Evolutionary conservation across 108 stramenopile species (phyloP).

Genomic region (Cyclotella atomus): DNA sequence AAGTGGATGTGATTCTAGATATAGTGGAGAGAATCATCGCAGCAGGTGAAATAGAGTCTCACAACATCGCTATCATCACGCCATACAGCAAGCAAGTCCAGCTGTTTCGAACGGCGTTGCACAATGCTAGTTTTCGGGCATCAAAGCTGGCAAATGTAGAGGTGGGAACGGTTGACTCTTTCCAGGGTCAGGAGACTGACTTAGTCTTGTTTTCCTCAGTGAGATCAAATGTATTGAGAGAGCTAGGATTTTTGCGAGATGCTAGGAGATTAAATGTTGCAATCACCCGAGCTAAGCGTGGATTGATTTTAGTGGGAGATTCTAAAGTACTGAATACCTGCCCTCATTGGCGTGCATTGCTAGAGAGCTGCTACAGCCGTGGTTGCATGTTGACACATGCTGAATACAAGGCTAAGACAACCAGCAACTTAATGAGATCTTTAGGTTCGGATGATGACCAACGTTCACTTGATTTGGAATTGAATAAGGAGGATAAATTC

Average conservation of each 20-base stretch:
- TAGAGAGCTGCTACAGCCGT: conserved; percentile 50
- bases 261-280: conserved; percentile 84
- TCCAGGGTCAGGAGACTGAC: conserved; percentile 82
- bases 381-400: conserved; percentile 33
- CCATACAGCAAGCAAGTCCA: conserved; percentile 73
- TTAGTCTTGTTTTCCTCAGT: conserved; percentile 71
- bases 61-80: conserved; percentile 59
- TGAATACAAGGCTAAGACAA: conserved; percentile 26
- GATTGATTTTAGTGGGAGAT: conserved; percentile 68
- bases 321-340: conserved; percentile 45
- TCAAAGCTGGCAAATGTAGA: conserved; percentile 34
- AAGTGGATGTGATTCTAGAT: conserved; percentile 48
- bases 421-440: neutral
- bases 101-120: conserved; percentile 49
- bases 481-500: conserved; percentile 40
- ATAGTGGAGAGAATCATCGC: conserved; percentile 52
- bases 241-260: conserved; percentile 86
- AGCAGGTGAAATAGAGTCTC: conserved; percentile 42
- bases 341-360: conserved; percentile 66
- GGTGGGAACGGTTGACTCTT: conserved; percentile 78
- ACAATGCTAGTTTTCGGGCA: conserved; percentile 13
- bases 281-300: conserved; percentile 81
- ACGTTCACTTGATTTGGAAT: conserved; percentile 7
- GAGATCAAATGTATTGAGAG: conserved; percentile 56
- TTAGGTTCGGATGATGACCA: neutral